phyloP scores from a whole-genome alignment of 208 protist genomes.

The Angomonas ambiguus region DNA sequence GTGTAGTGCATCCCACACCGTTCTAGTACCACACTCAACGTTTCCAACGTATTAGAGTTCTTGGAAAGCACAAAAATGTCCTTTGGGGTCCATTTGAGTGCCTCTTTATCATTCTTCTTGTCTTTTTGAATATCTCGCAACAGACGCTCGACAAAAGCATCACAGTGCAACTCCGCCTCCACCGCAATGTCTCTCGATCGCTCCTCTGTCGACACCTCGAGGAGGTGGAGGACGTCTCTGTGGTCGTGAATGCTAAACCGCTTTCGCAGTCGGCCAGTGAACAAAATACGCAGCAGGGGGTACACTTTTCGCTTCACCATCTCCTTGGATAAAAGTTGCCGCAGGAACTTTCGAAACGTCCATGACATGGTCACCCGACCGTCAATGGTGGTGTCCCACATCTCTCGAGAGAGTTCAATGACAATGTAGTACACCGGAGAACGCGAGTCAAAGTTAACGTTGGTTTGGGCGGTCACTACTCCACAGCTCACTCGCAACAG shows the following conservation, averaged over 20 bases:
- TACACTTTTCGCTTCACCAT: slow-evolving; percentile 59
- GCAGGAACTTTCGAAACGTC: slow-evolving; percentile 75
- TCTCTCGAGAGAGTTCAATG: slow-evolving; percentile 71
- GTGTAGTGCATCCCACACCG: slow-evolving; percentile 45
- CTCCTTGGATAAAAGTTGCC: slow-evolving; percentile 63
- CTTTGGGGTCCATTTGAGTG: slow-evolving; percentile 24
- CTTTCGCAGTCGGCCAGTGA: slow-evolving; percentile 50
- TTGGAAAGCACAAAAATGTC: slow-evolving; percentile 63
- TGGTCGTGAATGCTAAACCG: slow-evolving; percentile 41
- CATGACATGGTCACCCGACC: slow-evolving; percentile 62
- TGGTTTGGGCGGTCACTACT: slow-evolving; percentile 54
- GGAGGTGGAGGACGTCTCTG: slow-evolving; percentile 65
- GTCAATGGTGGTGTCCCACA: slow-evolving; percentile 81
- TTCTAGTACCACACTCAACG: slow-evolving; percentile 67
- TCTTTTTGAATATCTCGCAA: slow-evolving; percentile 33
- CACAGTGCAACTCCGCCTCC: slow-evolving; percentile 68
- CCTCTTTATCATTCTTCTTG: background rate
- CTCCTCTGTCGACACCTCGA: slow-evolving; percentile 52
- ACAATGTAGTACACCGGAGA: slow-evolving; percentile 76
- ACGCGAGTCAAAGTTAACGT: slow-evolving; percentile 75
- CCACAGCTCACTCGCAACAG: slow-evolving; percentile 53
- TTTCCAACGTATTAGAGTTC: slow-evolving; percentile 73
- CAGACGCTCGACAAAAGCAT: slow-evolving; percentile 53
- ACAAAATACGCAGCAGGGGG: slow-evolving; percentile 64
- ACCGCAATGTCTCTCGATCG: slow-evolving; percentile 37